Evolutionary conservation across 306 rosid genomes (phyloP).

Genomic region (Canavalia gladiata): DNA sequence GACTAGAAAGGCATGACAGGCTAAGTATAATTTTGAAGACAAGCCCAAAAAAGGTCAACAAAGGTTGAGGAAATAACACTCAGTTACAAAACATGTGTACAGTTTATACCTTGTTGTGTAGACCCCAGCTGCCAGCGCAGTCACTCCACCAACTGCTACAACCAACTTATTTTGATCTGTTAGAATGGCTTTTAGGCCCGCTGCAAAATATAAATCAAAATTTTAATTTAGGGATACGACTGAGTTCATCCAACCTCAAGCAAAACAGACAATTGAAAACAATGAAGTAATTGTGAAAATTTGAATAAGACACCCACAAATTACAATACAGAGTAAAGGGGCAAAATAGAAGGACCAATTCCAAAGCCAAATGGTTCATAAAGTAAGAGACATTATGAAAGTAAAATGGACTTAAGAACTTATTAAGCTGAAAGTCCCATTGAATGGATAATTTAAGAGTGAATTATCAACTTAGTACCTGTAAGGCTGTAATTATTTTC

Average conservation of each 20-base stretch:
- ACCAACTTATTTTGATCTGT: slow-evolving; percentile 89
- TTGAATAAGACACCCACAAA: no score
- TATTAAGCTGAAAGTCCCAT: no score
- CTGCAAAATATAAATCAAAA: slow-evolving; percentile 53
- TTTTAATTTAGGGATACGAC: neutral
- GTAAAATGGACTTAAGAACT: no score
- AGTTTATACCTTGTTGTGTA: slow-evolving; percentile 84
- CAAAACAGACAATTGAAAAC: neutral
- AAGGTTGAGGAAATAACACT: neutral
- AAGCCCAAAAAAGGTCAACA: neutral
- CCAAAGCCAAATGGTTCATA: no score
- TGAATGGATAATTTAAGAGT: no score
- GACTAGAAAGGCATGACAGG: neutral
- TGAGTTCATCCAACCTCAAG: slow-evolving; percentile 10
- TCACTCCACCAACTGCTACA: slow-evolving; percentile 86
- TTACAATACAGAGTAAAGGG: no score
- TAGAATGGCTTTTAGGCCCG: slow-evolving; percentile 84
- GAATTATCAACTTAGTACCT: no score
- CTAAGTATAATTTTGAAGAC: neutral
- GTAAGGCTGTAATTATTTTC: no score
- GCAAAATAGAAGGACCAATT: no score
- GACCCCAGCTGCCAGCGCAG: slow-evolving; percentile 85
- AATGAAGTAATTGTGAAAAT: no score
- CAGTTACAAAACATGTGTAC: slow-evolving; percentile 17
- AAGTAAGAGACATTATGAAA: no score